Percentiles rank a stretch among this genome's conserved stretches.
Evolutionary conservation across 345 rosid species (phyloP).

Genomic region (Syzygium grande): DNA sequence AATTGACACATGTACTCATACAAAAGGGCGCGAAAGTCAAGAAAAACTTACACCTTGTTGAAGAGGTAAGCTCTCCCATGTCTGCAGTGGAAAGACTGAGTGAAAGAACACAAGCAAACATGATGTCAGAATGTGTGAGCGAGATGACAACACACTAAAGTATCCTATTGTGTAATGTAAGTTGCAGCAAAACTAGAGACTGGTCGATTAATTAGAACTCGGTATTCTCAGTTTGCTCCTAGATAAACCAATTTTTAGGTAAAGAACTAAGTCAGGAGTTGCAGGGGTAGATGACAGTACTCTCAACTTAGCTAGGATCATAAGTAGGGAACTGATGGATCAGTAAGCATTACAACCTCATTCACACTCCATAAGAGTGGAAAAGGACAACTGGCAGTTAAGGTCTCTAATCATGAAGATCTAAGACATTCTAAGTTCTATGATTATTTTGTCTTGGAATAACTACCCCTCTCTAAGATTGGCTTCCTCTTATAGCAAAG

Average conservation of each 20-base stretch:
- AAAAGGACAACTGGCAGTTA: neutral
- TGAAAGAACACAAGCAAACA: slow-evolving; percentile 22
- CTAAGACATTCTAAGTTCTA: neutral
- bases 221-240: neutral
- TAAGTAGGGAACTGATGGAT: neutral
- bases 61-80: slow-evolving; percentile 99
- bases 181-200: neutral
- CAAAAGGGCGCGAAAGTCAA: slow-evolving; percentile 11
- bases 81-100: slow-evolving; percentile 80
- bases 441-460: neutral
- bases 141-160: neutral
- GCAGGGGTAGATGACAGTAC: neutral
- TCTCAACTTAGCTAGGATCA: neutral
- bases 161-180: neutral
- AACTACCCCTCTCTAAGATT: neutral
- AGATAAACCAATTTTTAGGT: neutral
- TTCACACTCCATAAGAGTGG: neutral
- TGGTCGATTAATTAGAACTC: neutral
- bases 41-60: slow-evolving; percentile 89
- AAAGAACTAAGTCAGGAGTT: neutral
- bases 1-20: neutral
- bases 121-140: slow-evolving; percentile 13
- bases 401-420: neutral
- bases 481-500: neutral
- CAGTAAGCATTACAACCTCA: neutral